Evolutionary conservation across 768 basidiomycete genomes (phyloP).

Genomic region (Calocybe indica): DNA sequence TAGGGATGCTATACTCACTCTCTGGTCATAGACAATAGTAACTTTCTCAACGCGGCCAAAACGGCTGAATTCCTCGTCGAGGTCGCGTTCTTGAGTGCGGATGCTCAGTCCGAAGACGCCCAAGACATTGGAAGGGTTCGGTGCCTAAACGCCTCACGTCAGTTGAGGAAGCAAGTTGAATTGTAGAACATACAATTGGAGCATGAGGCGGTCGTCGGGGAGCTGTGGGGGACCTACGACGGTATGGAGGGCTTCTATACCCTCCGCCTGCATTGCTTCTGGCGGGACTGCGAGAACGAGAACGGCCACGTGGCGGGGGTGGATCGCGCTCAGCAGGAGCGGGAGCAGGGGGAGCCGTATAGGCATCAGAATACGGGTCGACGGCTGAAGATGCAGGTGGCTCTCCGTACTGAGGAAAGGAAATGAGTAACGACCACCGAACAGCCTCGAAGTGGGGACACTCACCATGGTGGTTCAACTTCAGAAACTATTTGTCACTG

Average conservation of each 20-base stretch:
- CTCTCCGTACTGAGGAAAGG: constrained; percentile 1
- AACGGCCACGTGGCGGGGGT: constrained; percentile 55
- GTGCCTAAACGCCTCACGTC: constrained; percentile 56
- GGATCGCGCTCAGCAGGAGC: constrained; percentile 51
- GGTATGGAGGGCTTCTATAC: constrained; percentile 49
- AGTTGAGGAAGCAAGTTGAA: constrained; percentile 6
- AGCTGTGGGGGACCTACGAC: constrained; percentile 53
- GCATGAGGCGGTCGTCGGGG: constrained; percentile 65
- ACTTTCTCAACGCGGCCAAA: constrained; percentile 92
- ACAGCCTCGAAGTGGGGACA: constrained; percentile 10
- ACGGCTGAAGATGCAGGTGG: constrained; percentile 43
- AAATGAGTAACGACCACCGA: background rate
- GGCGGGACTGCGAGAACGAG: constrained; percentile 69
- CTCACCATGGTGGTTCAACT: constrained; percentile 71
- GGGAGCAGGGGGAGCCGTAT: constrained; percentile 55
- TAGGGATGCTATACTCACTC: constrained; percentile 49
- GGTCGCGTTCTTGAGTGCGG: constrained; percentile 86
- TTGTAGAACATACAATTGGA: constrained; percentile 54
- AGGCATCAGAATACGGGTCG: constrained; percentile 82
- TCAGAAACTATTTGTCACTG: constrained; percentile 38
- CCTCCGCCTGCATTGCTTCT: constrained; percentile 41
- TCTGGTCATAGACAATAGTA: constrained; percentile 93
- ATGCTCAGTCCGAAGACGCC: constrained; percentile 99
- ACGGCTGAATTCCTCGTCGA: constrained; percentile 90
- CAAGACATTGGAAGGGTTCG: constrained; percentile 82